These are phyloP conservation scores for Neocallimastix lanati DNA, from an alignment of 192 early-diverging fungal genomes.

Conservation along the genomic window DNA sequence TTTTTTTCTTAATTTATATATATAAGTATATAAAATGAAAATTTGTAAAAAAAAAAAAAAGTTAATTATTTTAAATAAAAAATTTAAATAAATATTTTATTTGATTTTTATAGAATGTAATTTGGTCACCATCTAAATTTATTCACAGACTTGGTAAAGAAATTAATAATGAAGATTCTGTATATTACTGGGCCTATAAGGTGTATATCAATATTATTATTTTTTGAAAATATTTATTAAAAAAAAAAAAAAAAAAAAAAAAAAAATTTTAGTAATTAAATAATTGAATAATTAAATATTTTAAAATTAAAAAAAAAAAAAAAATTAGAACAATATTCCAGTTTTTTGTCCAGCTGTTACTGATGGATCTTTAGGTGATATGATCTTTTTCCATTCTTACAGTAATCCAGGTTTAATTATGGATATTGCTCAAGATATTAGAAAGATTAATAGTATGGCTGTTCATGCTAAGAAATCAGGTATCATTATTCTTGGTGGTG, in stretches of 20 bases:
- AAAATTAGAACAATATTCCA: slow-evolving; percentile 72
- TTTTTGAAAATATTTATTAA: too few species aligned
- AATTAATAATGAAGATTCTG: slow-evolving; percentile 72
- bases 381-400: slow-evolving; percentile 98
- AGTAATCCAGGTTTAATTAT: slow-evolving; percentile 84
- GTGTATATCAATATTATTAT: too few species aligned
- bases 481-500: slow-evolving; percentile 90
- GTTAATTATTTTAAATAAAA: too few species aligned
- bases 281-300: too few species aligned
- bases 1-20: too few species aligned
- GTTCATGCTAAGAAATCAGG: slow-evolving; percentile 94
- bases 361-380: slow-evolving; percentile 93
- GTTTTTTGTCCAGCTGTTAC: slow-evolving; percentile 95
- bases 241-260: too few species aligned
- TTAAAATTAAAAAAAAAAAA: background rate
- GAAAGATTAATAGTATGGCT: slow-evolving; percentile 76
- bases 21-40: too few species aligned
- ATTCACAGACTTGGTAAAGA: slow-evolving; percentile 74
- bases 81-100: too few species aligned
- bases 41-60: too few species aligned
- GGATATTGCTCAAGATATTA: slow-evolving; percentile 83
- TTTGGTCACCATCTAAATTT: slow-evolving; percentile 87
- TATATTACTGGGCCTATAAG: slow-evolving; percentile 95
- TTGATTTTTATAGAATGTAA: slow-evolving; percentile 19
- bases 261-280: too few species aligned